A percentile compares a stretch with the other conserved stretches of the same genome.
These are phyloP conservation scores for Penicillium psychrosexuale DNA, from an alignment of 2,329 filamentous ascomycete species.

Conservation along the genomic window DNA sequence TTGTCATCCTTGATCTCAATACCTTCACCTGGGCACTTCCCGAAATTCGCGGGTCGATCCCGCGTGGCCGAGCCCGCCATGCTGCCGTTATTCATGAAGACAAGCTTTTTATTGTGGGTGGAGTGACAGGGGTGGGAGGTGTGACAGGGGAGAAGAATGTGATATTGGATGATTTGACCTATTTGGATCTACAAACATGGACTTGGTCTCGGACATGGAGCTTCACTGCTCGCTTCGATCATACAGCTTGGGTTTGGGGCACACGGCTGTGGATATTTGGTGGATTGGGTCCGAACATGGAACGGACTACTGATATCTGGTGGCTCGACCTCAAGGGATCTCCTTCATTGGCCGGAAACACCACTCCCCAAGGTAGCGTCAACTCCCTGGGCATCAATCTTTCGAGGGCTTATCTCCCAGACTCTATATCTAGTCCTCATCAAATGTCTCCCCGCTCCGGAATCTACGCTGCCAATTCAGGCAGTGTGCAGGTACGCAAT, in stretches of 20 bases:
- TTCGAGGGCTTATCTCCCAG: constrained; percentile 40
- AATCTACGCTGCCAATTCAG: constrained; percentile 70
- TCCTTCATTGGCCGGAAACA: constrained; percentile 70
- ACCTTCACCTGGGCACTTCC: constrained; percentile 95
- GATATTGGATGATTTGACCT: constrained; percentile 93
- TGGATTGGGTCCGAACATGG: constrained; percentile 92
- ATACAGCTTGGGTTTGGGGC: constrained; percentile 89
- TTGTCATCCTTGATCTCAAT: constrained; percentile 93
- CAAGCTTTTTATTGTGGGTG: constrained; percentile 91
- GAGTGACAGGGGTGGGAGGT: constrained; percentile 93
- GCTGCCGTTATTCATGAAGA: constrained; percentile 93
- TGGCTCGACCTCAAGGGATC: constrained; percentile 94
- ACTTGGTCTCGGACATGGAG: constrained; percentile 96
- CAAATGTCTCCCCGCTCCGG: constrained; percentile 40
- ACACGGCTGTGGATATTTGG: constrained; percentile 96
- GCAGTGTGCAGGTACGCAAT: constrained; percentile 57
- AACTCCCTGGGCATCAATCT: constrained; percentile 38
- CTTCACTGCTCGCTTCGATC: constrained; percentile 92
- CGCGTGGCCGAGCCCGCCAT: constrained; percentile 86
- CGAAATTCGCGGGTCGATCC: constrained; percentile 76
- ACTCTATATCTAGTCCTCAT: constrained; percentile 34
- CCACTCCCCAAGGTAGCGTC: constrained; percentile 57
- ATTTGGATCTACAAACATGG: constrained; percentile 93
- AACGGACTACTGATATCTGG: constrained; percentile 93
- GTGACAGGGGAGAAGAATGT: constrained; percentile 89